phyloP scores from a whole-genome alignment of 1,284 basidiomycete genomes.

The Vanrija sp. region DNA sequence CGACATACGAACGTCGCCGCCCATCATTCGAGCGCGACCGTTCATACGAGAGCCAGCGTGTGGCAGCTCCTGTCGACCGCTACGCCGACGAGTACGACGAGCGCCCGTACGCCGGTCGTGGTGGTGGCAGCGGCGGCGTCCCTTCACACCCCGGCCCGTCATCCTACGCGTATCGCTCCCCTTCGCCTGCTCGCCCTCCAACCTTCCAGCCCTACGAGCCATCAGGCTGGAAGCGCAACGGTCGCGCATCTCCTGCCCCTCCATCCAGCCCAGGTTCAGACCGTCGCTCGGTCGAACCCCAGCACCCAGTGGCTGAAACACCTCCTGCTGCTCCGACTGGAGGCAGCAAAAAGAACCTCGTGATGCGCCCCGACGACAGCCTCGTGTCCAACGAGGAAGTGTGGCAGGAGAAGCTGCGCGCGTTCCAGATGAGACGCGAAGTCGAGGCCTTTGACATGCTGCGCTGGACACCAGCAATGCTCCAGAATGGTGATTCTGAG shows the following conservation, averaged over 20 bases:
- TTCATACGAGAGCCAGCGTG: neutral
- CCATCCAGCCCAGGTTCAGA: slow-evolving; percentile 8
- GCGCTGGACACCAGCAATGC: slow-evolving; percentile 10
- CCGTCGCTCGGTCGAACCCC: slow-evolving; percentile 4
- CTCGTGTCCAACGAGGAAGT: slow-evolving; percentile 36
- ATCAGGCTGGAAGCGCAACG: slow-evolving; percentile 3
- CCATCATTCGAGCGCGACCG: neutral
- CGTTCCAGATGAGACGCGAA: slow-evolving; percentile 40
- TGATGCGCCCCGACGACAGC: slow-evolving; percentile 25
- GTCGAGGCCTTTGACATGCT: slow-evolving; percentile 29
- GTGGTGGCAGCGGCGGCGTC: neutral
- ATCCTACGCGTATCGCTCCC: neutral
- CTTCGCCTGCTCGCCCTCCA: neutral
- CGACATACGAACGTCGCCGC: neutral
- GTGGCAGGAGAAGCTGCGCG: slow-evolving; percentile 34
- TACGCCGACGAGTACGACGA: slow-evolving; percentile 1
- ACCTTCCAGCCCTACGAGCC: slow-evolving; percentile 6
- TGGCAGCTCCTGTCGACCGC: neutral
- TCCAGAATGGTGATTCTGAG: slow-evolving; percentile 9
- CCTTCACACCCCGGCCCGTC: neutral
- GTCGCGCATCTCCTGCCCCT: neutral
- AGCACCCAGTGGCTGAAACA: neutral
- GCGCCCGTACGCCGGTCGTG: neutral
- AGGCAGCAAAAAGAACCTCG: slow-evolving; percentile 3
- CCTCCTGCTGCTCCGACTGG: neutral